Percentiles rank a stretch among this genome's conserved stretches.
Evolutionary conservation across 768 basidiomycete genomes (phyloP).

Genomic region (Paxillus ammoniavirescens): DNA sequence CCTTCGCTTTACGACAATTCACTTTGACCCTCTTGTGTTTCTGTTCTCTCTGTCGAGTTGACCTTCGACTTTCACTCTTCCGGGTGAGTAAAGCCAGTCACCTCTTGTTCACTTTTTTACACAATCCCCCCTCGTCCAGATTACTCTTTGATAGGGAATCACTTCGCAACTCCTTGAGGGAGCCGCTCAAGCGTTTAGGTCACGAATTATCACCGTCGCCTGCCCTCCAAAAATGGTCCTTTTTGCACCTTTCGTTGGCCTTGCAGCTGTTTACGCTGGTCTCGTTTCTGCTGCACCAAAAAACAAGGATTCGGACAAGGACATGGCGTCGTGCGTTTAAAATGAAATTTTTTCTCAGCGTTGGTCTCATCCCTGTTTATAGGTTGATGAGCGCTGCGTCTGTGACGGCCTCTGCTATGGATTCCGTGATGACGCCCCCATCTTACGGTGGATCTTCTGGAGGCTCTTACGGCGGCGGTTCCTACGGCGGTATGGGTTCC

Average conservation of each 20-base stretch:
- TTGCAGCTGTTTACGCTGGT: constrained; percentile 52
- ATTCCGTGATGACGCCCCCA: neutral
- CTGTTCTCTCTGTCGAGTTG: constrained; percentile 65
- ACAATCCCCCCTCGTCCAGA: constrained; percentile 33
- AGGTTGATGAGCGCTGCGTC: constrained; percentile 4
- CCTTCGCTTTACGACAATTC: constrained; percentile 20
- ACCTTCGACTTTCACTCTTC: constrained; percentile 54
- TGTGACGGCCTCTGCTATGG: neutral
- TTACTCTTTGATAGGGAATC: constrained; percentile 70
- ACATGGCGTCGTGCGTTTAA: neutral
- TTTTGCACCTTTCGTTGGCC: constrained; percentile 52
- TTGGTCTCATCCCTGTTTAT: neutral
- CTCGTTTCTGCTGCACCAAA: constrained; percentile 49
- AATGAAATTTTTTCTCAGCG: neutral
- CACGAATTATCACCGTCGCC: constrained; percentile 43
- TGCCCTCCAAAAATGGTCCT: constrained; percentile 52
- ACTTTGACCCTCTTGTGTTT: constrained; percentile 28
- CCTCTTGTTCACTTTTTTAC: constrained; percentile 1
- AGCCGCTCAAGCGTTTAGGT: constrained; percentile 48
- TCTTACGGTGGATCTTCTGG: neutral
- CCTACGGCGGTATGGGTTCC: neutral
- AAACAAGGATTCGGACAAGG: constrained; percentile 25
- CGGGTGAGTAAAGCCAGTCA: constrained; percentile 38
- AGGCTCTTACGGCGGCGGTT: neutral
- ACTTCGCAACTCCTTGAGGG: constrained; percentile 57